These are phyloP conservation scores for Globisporangium takayamanum DNA, from an alignment of 352 stramenopile species.

Conservation along the genomic window DNA sequence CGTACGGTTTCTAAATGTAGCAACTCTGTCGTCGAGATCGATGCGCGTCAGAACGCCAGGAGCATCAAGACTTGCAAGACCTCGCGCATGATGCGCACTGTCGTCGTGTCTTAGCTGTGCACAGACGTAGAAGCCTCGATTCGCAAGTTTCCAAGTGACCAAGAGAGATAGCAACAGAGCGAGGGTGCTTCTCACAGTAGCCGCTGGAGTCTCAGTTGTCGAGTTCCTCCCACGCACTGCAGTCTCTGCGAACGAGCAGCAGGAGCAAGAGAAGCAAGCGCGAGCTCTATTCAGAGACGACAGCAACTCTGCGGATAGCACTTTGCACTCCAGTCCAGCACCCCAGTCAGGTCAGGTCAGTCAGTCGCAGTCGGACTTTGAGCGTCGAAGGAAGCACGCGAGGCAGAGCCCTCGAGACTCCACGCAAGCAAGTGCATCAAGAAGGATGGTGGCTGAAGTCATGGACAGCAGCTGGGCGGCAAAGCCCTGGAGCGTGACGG, in stretches of 20 bases:
- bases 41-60: neutral
- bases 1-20: neutral
- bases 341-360: no score
- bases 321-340: no score
- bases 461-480: constrained; percentile 41
- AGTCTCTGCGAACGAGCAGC: neutral
- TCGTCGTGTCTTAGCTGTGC: no score
- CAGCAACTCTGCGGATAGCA: no score
- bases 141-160: no score
- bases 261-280: neutral
- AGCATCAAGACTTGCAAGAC: no score
- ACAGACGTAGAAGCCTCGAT: no score
- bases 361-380: neutral
- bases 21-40: neutral
- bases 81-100: no score
- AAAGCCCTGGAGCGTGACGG: constrained; percentile 66
- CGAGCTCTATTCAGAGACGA: neutral
- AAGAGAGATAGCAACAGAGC: no score
- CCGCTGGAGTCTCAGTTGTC: neutral
- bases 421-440: neutral
- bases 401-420: no score
- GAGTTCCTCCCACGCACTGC: neutral
- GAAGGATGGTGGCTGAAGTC: constrained; percentile 29
- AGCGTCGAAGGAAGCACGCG: no score
- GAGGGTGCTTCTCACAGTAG: no score